Percentiles rank a stretch among this genome's conserved stretches.
phyloP scores from a whole-genome alignment of 2,329 filamentous ascomycete genomes.

The Hawksworthiomyces lignivorus region DNA sequence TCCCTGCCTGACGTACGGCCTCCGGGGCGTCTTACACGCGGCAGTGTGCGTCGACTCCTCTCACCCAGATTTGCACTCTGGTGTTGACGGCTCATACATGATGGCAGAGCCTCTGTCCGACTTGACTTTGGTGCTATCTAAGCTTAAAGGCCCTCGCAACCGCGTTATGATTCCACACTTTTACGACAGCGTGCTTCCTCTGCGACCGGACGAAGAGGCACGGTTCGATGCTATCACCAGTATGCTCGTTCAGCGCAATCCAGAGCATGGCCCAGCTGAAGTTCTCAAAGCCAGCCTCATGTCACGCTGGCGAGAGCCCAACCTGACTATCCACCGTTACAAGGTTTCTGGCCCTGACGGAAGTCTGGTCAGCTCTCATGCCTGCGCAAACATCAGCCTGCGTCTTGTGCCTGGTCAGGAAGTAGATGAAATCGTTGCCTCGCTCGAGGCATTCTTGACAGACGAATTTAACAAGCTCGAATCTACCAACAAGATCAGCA shows the following conservation, averaged over 20 bases:
- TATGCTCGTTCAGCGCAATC: constrained; percentile 65
- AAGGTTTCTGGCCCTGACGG: constrained; percentile 88
- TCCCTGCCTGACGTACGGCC: constrained; percentile 88
- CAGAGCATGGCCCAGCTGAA: constrained; percentile 50
- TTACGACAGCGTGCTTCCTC: constrained; percentile 72
- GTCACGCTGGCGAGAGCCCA: constrained; percentile 91
- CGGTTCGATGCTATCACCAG: constrained; percentile 79
- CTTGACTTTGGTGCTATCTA: constrained; percentile 73
- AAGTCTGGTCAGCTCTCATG: constrained; percentile 83
- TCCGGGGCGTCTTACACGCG: constrained; percentile 88
- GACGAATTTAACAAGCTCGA: constrained; percentile 65
- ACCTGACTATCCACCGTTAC: constrained; percentile 87
- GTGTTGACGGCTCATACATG: constrained; percentile 89
- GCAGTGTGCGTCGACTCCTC: constrained; percentile 81
- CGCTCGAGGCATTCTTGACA: constrained; percentile 59
- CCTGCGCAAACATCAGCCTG: constrained; percentile 80
- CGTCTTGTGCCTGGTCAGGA: constrained; percentile 92
- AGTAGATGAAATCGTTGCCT: constrained; percentile 64
- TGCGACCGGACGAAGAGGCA: constrained; percentile 67
- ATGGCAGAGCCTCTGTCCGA: constrained; percentile 90
- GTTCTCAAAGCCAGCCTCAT: constrained; percentile 79
- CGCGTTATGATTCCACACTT: constrained; percentile 80
- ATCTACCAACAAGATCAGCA: constrained; percentile 70
- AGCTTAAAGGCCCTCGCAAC: constrained; percentile 73
- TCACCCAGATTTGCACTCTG: constrained; percentile 85